Base-by-base conservation (phyloP, 1,284 basidiomycete species). In the Papiliotrema terrestris region DNA sequence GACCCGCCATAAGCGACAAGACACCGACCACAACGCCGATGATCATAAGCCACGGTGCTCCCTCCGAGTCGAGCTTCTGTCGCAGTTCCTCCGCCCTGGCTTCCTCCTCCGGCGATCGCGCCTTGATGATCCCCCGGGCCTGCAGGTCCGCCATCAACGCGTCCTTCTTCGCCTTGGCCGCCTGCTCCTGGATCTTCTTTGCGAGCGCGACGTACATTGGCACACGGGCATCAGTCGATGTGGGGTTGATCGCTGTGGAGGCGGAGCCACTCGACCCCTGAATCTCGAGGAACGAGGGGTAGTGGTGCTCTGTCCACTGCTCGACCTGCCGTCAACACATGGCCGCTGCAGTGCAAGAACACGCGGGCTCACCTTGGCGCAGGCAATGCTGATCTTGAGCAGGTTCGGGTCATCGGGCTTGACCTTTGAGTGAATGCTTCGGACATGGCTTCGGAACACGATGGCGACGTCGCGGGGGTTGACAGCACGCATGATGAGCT, bases 381-480 rank as follows among this genome's bases (percentile, higher is more conserved):
- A 91, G 4, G 86, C 84, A 49, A 94, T 83, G 42, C 86, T 87
- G 58, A 96, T 77, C 43, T 83, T 83, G 58, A 95, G 78, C 77
- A 89, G 93, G 78, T 87, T 91, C 42, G 94, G 93, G 75, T 98
- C 95, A 50, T 86, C 80, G 11, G 89, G 85, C 25, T 81, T 73
- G 0, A 90, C 84, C 67, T 88, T 89, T 23, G 82, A 80, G 75
- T 97, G 93, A 60, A 98, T 97, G 61, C 80, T 81, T 35, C 88
- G 84, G 0, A 86, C 84, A 69, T 88, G 92, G 25, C 87, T 83
- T 22, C 86, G 83, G 83, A 98, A 98, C 61, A 94, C 86, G 69
- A 86, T 83, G 0, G 91, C 86, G 1, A 98, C 92, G 66, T 98
- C 93, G 36, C 91, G 83, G 0, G 91, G 90, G 77, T 98, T 98